Conservation (phyloP, 805 yeast species). For the Teunomyces stri region DNA sequence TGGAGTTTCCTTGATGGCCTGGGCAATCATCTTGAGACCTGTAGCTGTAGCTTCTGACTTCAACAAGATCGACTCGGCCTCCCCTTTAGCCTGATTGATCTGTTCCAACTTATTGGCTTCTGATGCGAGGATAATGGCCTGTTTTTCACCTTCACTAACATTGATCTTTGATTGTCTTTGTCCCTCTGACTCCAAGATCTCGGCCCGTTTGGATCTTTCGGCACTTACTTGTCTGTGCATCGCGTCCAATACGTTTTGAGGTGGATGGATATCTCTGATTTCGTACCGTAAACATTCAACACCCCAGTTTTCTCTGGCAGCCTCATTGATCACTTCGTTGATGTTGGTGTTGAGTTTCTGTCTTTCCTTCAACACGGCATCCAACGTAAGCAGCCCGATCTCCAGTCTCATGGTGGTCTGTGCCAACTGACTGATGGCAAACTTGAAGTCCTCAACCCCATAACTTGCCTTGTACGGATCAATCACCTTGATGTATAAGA, state of each 20-base stretch:
- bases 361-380: slow-evolving; percentile 74
- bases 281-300: slow-evolving; percentile 80
- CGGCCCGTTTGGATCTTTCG: slow-evolving; percentile 83
- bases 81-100: slow-evolving; percentile 71
- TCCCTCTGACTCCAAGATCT: slow-evolving; percentile 85
- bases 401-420: slow-evolving; percentile 91
- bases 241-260: slow-evolving; percentile 78
- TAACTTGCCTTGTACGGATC: slow-evolving; percentile 85
- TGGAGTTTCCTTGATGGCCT: slow-evolving; percentile 64
- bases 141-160: slow-evolving; percentile 80
- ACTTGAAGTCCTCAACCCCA: slow-evolving; percentile 85
- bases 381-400: slow-evolving; percentile 79
- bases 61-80: slow-evolving; percentile 63
- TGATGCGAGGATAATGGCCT: slow-evolving; percentile 67
- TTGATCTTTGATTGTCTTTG: slow-evolving; percentile 75
- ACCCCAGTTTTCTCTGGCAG: slow-evolving; percentile 80
- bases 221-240: slow-evolving; percentile 91
- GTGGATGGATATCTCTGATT: slow-evolving; percentile 86
- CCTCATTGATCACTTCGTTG: slow-evolving; percentile 77
- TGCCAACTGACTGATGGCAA: slow-evolving; percentile 81
- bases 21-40: slow-evolving; percentile 62
- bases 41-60: slow-evolving; percentile 73
- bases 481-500: slow-evolving; percentile 69
- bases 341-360: slow-evolving; percentile 70
- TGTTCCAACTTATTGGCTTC: slow-evolving; percentile 64